phyloP scores from a whole-genome alignment of 1,284 basidiomycete genomes.

The Sanguinoderma infundibulare region DNA sequence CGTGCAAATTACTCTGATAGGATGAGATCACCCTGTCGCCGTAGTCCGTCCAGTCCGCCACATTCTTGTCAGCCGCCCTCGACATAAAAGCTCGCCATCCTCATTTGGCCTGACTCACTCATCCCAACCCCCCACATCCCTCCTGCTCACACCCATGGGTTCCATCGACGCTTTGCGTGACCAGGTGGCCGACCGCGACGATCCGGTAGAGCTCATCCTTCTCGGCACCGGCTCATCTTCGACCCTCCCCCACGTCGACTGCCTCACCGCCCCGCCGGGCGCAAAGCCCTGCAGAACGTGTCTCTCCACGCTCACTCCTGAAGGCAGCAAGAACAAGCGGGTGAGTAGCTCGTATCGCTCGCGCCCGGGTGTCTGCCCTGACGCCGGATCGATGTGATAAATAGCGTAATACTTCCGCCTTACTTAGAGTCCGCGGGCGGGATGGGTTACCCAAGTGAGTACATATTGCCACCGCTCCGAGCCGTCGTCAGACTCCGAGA shows the following conservation, averaged over 20 bases:
- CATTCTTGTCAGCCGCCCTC: not conserved
- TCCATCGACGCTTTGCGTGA: conserved; percentile 25
- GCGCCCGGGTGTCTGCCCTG: not conserved
- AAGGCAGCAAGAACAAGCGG: conserved; percentile 76
- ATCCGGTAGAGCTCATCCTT: conserved; percentile 64
- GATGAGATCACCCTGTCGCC: conserved; percentile 17
- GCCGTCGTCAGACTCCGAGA: not conserved
- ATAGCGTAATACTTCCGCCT: conserved; percentile 72
- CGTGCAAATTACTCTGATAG: conserved; percentile 13
- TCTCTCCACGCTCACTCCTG: conserved; percentile 62
- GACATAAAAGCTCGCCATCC: conserved; percentile 16
- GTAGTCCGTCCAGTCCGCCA: not conserved
- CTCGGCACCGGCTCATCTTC: conserved; percentile 80
- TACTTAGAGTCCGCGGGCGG: conserved; percentile 55
- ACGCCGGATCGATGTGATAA: conserved; percentile 4
- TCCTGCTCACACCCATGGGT: conserved; percentile 25
- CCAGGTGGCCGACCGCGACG: conserved; percentile 4
- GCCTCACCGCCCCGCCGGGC: conserved; percentile 60
- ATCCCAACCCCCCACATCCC: conserved; percentile 1
- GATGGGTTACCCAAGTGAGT: conserved; percentile 60
- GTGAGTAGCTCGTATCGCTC: conserved; percentile 19
- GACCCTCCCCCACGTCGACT: conserved; percentile 66
- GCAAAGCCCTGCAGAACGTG: conserved; percentile 63
- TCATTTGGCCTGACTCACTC: not conserved
- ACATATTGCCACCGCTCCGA: not conserved